Percentiles rank a stretch among this genome's conserved stretches.
These are phyloP conservation scores for Russula foetens DNA, from an alignment of 768 basidiomycete genomes.

Conservation along the genomic window DNA sequence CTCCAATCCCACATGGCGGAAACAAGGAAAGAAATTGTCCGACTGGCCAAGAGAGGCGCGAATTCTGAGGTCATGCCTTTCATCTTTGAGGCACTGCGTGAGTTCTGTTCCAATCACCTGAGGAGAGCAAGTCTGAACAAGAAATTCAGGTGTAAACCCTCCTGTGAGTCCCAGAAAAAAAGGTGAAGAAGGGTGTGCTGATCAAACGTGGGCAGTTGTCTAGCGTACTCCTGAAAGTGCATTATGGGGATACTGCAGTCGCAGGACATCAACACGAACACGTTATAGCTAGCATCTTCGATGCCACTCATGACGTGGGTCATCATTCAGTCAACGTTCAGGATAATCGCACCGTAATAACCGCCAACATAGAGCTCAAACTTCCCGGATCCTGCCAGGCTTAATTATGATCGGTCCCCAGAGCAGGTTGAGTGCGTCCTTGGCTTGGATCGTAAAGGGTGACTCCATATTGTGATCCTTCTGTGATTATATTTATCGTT, in stretches of 20 bases:
- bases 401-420: background rate
- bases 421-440: background rate
- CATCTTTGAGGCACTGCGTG: conserved; percentile 20
- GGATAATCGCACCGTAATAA: background rate
- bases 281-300: conserved; percentile 17
- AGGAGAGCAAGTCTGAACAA: background rate
- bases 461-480: background rate
- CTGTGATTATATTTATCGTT: background rate
- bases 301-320: conserved; percentile 19
- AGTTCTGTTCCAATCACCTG: background rate
- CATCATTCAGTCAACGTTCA: too few relatives aligned
- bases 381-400: background rate
- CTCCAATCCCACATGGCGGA: conserved; percentile 26
- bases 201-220: conserved; percentile 6
- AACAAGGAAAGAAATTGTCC: background rate
- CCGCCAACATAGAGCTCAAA: background rate
- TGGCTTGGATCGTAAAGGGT: conserved; percentile 17
- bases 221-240: conserved; percentile 7
- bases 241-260: conserved; percentile 13
- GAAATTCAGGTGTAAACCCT: conserved; percentile 15
- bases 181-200: background rate
- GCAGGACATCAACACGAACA: conserved; percentile 17
- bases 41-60: background rate
- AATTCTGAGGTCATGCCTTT: conserved; percentile 7
- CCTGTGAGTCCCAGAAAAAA: conserved; percentile 8